phyloP scores from a whole-genome alignment of 441 rosid species.

The Breynia disticha region DNA sequence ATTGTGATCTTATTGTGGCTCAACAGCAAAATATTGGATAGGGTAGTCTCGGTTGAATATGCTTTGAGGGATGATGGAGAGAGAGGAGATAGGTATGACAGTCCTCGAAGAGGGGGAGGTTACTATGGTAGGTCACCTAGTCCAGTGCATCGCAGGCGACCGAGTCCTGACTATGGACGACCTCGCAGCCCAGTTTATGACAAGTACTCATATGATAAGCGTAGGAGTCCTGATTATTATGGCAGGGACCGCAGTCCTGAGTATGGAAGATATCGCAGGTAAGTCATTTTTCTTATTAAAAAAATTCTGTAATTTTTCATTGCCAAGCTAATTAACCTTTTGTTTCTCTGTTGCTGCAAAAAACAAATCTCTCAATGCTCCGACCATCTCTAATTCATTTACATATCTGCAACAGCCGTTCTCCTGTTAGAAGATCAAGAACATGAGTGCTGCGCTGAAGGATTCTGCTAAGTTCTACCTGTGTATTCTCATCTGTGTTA shows the following conservation, averaged over 20 bases:
- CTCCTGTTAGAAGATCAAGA: slow-evolving; percentile 49
- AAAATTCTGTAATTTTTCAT: not conserved
- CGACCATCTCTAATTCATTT: not conserved
- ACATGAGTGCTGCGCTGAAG: slow-evolving; percentile 22
- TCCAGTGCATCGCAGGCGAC: slow-evolving; percentile 47
- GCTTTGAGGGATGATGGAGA: slow-evolving; percentile 77
- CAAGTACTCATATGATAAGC: slow-evolving; percentile 34
- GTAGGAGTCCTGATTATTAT: slow-evolving; percentile 38
- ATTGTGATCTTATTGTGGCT: not conserved
- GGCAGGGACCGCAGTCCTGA: slow-evolving; percentile 49
- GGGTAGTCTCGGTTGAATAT: slow-evolving; percentile 86
- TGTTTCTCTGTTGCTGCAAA: not conserved
- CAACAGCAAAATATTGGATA: slow-evolving; percentile 61
- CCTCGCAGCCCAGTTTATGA: slow-evolving; percentile 54
- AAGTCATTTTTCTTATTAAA: slow-evolving; percentile 2
- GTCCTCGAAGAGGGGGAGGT: slow-evolving; percentile 50
- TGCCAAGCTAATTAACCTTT: not conserved
- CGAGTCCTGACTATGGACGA: slow-evolving; percentile 66
- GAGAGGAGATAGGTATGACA: slow-evolving; percentile 42
- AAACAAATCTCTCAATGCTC: not conserved
- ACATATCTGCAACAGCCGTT: slow-evolving; percentile 33
- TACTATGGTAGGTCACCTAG: slow-evolving; percentile 46
- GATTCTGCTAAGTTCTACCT: not conserved
- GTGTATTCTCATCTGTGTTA: slow-evolving; percentile 1
- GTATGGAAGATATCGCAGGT: slow-evolving; percentile 59